Evolutionary conservation across 1,284 basidiomycete genomes (phyloP), one percentile per base, ranked within the genome.

Genomic region (Malassezia sympodialis): DNA sequence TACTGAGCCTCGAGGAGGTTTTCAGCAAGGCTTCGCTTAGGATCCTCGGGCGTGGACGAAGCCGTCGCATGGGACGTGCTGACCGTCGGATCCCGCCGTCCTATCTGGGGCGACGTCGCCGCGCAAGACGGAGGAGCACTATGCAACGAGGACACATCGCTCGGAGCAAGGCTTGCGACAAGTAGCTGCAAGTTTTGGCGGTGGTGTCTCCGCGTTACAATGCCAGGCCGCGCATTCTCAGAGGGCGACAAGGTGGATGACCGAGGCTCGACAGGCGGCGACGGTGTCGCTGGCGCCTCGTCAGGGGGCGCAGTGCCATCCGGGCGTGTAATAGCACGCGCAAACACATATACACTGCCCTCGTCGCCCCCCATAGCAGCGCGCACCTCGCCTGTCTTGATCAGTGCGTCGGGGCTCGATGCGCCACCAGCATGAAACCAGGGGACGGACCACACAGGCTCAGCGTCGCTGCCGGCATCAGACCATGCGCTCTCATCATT

Each of bases 1-100:
- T 44, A 49, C 34, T 56, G 54, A 14, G 34, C 26, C 43, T 51
- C 54, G 28, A 56, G 43, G 17, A 51, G 47, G 27, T 42, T 14
- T 23, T 56, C 53, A 7, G 53, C 53, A 7, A 10, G 4, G 21
- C 23, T 12, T 3, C 19, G 31, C 6, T 17, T 15, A 1, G 15
- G 6, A 6, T 49, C 46, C 5, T 49, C 34, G 5, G 23, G 4
- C 14, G 46, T 32, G 12, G 34, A 17, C 27, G 32, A 31, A 4
- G 46, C 27, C 11, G 32, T 49, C n/a, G 32, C 34, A 17, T 26
- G 23, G 11, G 46, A 37, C 23, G 34, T 39, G 32, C 46, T 30
- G 32, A 49, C 21, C 24, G 46, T 49, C 11, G 46, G 31, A 14
- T 26, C 27, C 8, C 14, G 46, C 14, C 41, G 12, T 10, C 27